Conservation (phyloP, 2,329 filamentous ascomycete species). For the Exophiala xenobiotica region DNA sequence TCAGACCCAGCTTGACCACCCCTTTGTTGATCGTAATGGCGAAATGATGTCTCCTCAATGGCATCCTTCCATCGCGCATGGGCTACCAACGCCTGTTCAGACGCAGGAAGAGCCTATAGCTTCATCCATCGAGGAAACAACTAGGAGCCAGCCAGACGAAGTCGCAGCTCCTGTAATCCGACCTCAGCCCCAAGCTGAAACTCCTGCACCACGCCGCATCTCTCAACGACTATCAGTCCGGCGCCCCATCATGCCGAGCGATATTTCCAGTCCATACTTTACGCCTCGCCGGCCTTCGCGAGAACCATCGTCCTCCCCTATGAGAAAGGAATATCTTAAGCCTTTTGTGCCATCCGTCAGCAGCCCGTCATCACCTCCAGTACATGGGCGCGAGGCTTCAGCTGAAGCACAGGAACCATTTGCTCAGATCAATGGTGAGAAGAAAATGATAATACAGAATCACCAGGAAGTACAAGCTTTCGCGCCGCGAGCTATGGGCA, state of each 20-base stretch:
- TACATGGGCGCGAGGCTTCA: not conserved
- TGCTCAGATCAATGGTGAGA: not conserved
- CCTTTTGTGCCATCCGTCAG: not conserved
- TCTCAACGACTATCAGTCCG: slow-evolving; percentile 21
- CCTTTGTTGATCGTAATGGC: not conserved
- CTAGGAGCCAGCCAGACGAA: not conserved
- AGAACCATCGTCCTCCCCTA: slow-evolving; percentile 3
- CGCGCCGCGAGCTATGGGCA: slow-evolving; percentile 27
- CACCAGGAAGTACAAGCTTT: not conserved
- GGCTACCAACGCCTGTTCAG: not conserved
- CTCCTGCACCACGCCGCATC: slow-evolving; percentile 11
- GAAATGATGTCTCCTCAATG: not conserved
- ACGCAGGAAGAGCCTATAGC: slow-evolving; percentile 3
- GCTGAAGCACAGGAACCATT: not conserved
- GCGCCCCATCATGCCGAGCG: slow-evolving; percentile 18
- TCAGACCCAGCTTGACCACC: slow-evolving; percentile 16
- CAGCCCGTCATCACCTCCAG: slow-evolving; percentile 5
- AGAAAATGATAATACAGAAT: not conserved
- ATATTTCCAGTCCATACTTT: slow-evolving; percentile 29
- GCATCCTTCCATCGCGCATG: not conserved
- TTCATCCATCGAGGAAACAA: not conserved
- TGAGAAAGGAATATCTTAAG: slow-evolving; percentile 12
- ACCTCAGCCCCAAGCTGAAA: not conserved
- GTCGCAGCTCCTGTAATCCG: not conserved
- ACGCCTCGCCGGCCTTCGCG: slow-evolving; percentile 14